Base-by-base conservation (phyloP, 345 rosid genomes). In the Turnera subulata region DNA sequence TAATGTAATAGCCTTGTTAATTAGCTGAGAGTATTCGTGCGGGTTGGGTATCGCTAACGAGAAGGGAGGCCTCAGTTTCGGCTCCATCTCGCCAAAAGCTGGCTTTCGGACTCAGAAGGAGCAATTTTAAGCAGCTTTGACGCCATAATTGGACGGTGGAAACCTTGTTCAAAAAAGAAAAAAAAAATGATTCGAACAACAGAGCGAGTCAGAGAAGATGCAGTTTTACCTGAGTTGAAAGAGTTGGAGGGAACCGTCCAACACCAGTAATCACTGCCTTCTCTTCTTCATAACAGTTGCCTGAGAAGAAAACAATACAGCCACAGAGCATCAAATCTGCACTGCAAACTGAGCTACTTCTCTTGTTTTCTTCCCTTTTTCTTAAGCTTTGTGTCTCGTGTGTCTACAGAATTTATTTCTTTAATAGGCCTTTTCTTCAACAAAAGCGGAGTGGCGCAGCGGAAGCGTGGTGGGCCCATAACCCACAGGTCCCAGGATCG, bases 401-500 rank as follows among this genome's bases (percentile, higher is more conserved):
- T n/a, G n/a, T n/a, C n/a, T n/a, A n/a, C n/a, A n/a, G n/a, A n/a
- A n/a, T n/a, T n/a, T n/a, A n/a, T n/a, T n/a, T n/a, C n/a, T n/a
- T n/a, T n/a, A n/a, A n/a, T n/a, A n/a, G n/a, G n/a, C n/a, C n/a
- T n/a, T n/a, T n/a, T n/a, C n/a, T n/a, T n/a, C 29, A 11, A 4
- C 32, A n/a, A 13, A 50, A 65, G 66, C 67, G 61, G 67, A 65
- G 75, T 60, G 66, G 67, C 71, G 75, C 75, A 65, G 70, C 75
- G 75, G 75, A 65, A 71, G 67, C 55, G 70, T 60, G 56, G 75
- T 49, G 70, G 75, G 75, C 67, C 88, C 81, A 80, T 84, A 84
- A 80, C 83, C 85, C 86, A 85, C 80, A 83, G 84, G 80, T 80
- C 78, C 83, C 76, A 69, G 79, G 89, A 83, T 85, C 84, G 86